These are phyloP conservation scores for Fusarium marasasianum DNA, from an alignment of 2,329 filamentous ascomycete genomes.

Conservation along the genomic window DNA sequence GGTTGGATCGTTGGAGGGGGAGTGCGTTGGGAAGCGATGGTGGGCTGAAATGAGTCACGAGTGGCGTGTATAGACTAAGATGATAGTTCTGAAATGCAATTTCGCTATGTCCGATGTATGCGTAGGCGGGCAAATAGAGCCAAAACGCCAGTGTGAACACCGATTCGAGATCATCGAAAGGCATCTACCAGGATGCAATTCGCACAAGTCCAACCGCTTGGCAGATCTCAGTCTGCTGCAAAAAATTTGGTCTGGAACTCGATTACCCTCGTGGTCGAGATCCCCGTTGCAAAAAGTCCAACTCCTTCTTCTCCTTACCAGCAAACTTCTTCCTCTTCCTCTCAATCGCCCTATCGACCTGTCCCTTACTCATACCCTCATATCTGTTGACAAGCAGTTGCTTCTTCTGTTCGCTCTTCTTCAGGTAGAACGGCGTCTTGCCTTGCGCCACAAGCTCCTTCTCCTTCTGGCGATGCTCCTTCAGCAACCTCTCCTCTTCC, in stretches of 20 bases:
- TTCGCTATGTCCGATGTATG: background rate
- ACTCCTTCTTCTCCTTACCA: constrained; percentile 82
- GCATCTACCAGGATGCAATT: background rate
- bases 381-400: constrained; percentile 81
- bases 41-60: background rate
- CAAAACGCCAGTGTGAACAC: background rate
- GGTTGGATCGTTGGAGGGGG: background rate
- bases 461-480: constrained; percentile 82
- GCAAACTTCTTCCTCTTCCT: constrained; percentile 89
- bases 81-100: background rate
- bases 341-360: constrained; percentile 87
- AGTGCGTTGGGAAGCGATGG: background rate
- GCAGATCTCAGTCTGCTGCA: background rate
- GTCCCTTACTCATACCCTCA: constrained; percentile 82
- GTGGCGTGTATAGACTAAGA: background rate
- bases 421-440: constrained; percentile 93
- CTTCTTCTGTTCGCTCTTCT: constrained; percentile 92
- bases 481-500: constrained; percentile 73
- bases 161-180: background rate
- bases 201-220: background rate
- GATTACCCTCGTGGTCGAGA: constrained; percentile 20
- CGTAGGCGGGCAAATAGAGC: background rate
- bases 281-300: constrained; percentile 57
- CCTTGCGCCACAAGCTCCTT: constrained; percentile 86
- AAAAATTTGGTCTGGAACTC: background rate